Conservation (phyloP, 495 filamentous ascomycete species). For the Podospora fimiseda region DNA sequence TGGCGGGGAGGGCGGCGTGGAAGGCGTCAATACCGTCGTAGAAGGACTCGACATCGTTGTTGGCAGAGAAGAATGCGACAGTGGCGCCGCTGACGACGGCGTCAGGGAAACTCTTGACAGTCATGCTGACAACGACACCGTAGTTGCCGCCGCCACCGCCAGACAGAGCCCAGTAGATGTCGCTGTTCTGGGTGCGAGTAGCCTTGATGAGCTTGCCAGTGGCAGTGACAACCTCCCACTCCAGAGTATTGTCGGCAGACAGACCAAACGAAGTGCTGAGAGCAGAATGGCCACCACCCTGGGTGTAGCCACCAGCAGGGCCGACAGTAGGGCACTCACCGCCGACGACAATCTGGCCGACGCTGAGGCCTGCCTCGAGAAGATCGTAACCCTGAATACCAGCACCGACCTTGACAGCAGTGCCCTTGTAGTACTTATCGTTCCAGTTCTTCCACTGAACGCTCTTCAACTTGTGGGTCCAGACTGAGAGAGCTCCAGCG, state of each 20-base stretch:
- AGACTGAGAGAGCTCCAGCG: slow-evolving; percentile 44
- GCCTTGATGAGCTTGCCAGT: slow-evolving; percentile 41
- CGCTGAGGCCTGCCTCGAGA: slow-evolving; percentile 35
- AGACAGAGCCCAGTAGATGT: slow-evolving; percentile 57
- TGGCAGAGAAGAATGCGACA: slow-evolving; percentile 24
- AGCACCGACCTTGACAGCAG: slow-evolving; percentile 50
- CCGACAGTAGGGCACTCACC: slow-evolving; percentile 49
- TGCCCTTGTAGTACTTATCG: slow-evolving; percentile 36
- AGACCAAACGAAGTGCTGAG: slow-evolving; percentile 52
- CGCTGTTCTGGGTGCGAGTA: slow-evolving; percentile 41
- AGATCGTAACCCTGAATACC: slow-evolving; percentile 53
- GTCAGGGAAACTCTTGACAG: slow-evolving; percentile 38
- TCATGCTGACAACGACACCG: slow-evolving; percentile 39
- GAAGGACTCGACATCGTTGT: slow-evolving; percentile 36
- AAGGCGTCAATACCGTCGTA: slow-evolving; percentile 30
- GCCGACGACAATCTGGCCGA: slow-evolving; percentile 46
- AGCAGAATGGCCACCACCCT: slow-evolving; percentile 56
- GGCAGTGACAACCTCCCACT: slow-evolving; percentile 54
- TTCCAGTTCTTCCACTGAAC: slow-evolving; percentile 39
- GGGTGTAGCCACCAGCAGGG: slow-evolving; percentile 47
- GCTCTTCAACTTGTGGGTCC: slow-evolving; percentile 47
- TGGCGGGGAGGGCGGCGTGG: slow-evolving; percentile 18
- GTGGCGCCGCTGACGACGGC: slow-evolving; percentile 24
- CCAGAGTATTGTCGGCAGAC: slow-evolving; percentile 53
- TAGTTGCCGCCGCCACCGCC: slow-evolving; percentile 52